A percentile compares a stretch with the other conserved stretches of the same genome.
These are phyloP conservation scores for Claviceps monticola DNA, from an alignment of 2,329 filamentous ascomycete genomes.

Conservation along the genomic window DNA sequence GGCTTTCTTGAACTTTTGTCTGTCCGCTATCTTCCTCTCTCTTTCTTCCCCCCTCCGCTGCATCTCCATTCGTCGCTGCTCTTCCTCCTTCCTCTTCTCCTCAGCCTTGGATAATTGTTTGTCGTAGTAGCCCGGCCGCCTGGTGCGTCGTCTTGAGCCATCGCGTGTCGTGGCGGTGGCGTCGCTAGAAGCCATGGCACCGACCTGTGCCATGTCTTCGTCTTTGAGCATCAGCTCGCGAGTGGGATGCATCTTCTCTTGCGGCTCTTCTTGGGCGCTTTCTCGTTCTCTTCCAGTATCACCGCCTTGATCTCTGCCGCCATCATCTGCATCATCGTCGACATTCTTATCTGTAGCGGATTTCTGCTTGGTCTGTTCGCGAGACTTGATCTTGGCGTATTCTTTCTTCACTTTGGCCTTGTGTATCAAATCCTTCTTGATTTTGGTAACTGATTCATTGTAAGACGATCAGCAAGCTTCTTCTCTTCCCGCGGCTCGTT, in stretches of 20 bases:
- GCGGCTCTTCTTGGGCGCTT: background rate
- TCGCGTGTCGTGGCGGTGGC: slow-evolving; percentile 11
- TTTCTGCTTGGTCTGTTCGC: slow-evolving; percentile 18
- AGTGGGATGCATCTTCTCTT: slow-evolving; percentile 21
- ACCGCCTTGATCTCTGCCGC: slow-evolving; percentile 7
- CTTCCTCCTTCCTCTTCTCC: slow-evolving; percentile 26
- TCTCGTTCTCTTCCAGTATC: slow-evolving; percentile 6
- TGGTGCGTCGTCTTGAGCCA: slow-evolving; percentile 21
- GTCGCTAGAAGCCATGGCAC: slow-evolving; percentile 7
- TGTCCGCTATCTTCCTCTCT: slow-evolving; percentile 50
- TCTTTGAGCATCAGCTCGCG: slow-evolving; percentile 27
- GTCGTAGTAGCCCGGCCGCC: slow-evolving; percentile 45
- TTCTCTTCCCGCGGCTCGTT: no score
- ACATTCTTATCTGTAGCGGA: slow-evolving; percentile 7
- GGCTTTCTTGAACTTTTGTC: slow-evolving; percentile 49
- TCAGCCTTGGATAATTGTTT: slow-evolving; percentile 43
- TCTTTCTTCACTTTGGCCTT: slow-evolving; percentile 89
- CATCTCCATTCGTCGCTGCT: slow-evolving; percentile 27
- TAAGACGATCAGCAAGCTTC: slow-evolving; percentile 21
- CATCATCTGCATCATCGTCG: slow-evolving; percentile 7
- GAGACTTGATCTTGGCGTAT: slow-evolving; percentile 71
- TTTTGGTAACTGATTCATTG: slow-evolving; percentile 50
- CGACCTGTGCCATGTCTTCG: slow-evolving; percentile 21
- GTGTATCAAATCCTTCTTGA: slow-evolving; percentile 78
- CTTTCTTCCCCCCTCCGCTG: slow-evolving; percentile 45